Percentiles rank a stretch among this genome's conserved stretches.
These are phyloP conservation scores for Lanzia echinophila DNA, from an alignment of 2,329 filamentous ascomycete species.

Conservation along the genomic window DNA sequence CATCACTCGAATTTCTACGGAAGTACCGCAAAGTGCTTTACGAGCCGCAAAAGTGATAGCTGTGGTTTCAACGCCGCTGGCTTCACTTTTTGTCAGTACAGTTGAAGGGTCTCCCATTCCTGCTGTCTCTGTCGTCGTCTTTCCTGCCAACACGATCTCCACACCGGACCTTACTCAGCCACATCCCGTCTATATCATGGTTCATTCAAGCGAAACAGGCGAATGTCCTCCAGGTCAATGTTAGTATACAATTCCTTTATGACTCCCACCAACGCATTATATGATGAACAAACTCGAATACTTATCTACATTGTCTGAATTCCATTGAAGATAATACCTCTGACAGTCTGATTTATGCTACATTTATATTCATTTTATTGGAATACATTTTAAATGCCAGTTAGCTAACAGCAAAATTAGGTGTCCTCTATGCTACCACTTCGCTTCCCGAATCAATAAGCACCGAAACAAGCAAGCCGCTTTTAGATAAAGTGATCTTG, in stretches of 20 bases:
- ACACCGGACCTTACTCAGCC: conserved; percentile 32
- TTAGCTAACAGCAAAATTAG: conserved; percentile 25
- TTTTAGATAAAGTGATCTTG: conserved; percentile 4
- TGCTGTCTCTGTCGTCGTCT: conserved; percentile 64
- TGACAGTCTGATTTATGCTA: conserved; percentile 74
- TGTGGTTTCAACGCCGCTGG: conserved; percentile 61
- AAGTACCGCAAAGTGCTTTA: conserved; percentile 14
- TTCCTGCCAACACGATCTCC: conserved; percentile 48
- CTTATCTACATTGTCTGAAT: conserved; percentile 99
- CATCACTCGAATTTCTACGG: conserved; percentile 39
- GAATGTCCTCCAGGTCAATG: conserved; percentile 86
- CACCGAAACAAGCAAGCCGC: conserved; percentile 16
- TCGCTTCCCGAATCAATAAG: conserved; percentile 9
- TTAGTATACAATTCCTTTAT: conserved; percentile 50
- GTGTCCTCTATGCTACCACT: conserved; percentile 31
- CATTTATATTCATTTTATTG: conserved; percentile 15
- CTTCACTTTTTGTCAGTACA: conserved; percentile 59
- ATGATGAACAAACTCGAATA: conserved; percentile 89
- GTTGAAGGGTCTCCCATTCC: conserved; percentile 71
- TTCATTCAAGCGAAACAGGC: conserved; percentile 84
- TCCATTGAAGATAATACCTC: conserved; percentile 81
- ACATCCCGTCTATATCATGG: conserved; percentile 52
- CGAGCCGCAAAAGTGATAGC: conserved; percentile 56
- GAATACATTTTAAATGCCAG: conserved; percentile 8
- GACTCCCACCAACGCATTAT: conserved; percentile 34